A percentile compares a stretch with the other conserved stretches of the same genome.
phyloP scores from a whole-genome alignment of 768 basidiomycete genomes.

The Tricholoma flavovirens region DNA sequence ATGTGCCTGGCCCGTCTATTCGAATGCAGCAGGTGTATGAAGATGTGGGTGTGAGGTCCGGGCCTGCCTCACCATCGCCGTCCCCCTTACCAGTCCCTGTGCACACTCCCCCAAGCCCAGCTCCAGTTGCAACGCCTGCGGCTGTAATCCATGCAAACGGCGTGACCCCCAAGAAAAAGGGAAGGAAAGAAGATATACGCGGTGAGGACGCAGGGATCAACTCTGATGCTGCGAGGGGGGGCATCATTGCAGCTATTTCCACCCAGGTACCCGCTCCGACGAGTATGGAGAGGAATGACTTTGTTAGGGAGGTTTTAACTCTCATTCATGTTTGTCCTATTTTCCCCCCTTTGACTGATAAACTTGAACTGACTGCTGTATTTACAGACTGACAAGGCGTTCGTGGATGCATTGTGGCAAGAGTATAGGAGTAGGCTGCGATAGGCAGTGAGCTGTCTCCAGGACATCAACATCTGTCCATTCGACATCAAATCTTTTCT shows the following conservation, averaged over 20 bases:
- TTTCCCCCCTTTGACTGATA: not conserved
- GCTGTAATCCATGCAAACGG: not conserved
- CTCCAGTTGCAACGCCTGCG: not conserved
- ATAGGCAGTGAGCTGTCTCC: slow-evolving; percentile 1
- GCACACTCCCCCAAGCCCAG: not conserved
- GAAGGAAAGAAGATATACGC: slow-evolving; percentile 18
- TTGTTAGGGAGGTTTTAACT: slow-evolving; percentile 52
- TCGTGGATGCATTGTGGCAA: slow-evolving; percentile 57
- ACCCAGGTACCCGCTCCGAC: slow-evolving; percentile 16
- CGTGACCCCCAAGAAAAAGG: slow-evolving; percentile 6
- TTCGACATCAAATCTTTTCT: not conserved
- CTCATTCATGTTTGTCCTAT: slow-evolving; percentile 51
- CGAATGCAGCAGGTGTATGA: slow-evolving; percentile 1
- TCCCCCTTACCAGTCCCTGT: slow-evolving; percentile 6
- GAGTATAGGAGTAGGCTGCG: slow-evolving; percentile 35
- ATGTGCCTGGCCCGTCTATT: slow-evolving; percentile 34
- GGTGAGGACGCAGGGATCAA: slow-evolving; percentile 9
- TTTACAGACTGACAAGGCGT: slow-evolving; percentile 54
- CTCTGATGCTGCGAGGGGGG: slow-evolving; percentile 21
- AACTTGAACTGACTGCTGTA: slow-evolving; percentile 6
- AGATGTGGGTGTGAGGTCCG: slow-evolving; percentile 10
- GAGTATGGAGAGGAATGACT: slow-evolving; percentile 45
- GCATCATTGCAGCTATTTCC: slow-evolving; percentile 22
- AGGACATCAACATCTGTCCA: slow-evolving; percentile 1
- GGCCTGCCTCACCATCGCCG: slow-evolving; percentile 11